These are phyloP conservation scores for Exobasidium cylindrosporum DNA, from an alignment of 1,284 basidiomycete species.

Conservation along the genomic window DNA sequence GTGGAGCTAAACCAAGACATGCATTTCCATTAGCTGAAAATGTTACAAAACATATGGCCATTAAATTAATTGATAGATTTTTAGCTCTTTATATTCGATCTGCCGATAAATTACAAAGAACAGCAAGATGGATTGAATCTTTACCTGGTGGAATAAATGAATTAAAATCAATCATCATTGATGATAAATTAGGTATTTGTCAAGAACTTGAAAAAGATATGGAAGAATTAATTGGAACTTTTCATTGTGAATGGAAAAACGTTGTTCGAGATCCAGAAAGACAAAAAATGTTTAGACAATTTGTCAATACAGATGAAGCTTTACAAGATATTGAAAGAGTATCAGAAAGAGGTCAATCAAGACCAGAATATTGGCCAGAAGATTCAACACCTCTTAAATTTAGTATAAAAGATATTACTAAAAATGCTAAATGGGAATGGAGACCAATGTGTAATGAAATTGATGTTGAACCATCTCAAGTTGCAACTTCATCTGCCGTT, in stretches of 20 bases:
- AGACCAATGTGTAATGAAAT: conserved; percentile 60
- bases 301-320: conserved; percentile 67
- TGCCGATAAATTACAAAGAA: conserved; percentile 63
- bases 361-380: conserved; percentile 71
- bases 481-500: conserved; percentile 61
- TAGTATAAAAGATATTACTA: conserved; percentile 57
- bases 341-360: conserved; percentile 65
- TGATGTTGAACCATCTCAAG: conserved; percentile 62
- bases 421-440: conserved; percentile 66
- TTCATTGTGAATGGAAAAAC: conserved; percentile 70
- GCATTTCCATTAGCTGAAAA: conserved; percentile 60
- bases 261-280: conserved; percentile 64
- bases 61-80: conserved; percentile 69
- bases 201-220: conserved; percentile 70
- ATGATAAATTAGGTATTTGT: conserved; percentile 76
- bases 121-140: conserved; percentile 72
- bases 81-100: conserved; percentile 69
- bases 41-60: conserved; percentile 53
- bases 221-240: conserved; percentile 66
- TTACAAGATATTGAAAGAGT: conserved; percentile 62
- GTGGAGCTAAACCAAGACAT: conserved; percentile 68
- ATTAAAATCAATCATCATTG: conserved; percentile 66
- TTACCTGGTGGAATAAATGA: conserved; percentile 70
- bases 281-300: conserved; percentile 66
- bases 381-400: conserved; percentile 61